A percentile compares a stretch with the other conserved stretches of the same genome.
Conservation (phyloP, 495 filamentous ascomycete genomes). For the Trichoderma virens region DNA sequence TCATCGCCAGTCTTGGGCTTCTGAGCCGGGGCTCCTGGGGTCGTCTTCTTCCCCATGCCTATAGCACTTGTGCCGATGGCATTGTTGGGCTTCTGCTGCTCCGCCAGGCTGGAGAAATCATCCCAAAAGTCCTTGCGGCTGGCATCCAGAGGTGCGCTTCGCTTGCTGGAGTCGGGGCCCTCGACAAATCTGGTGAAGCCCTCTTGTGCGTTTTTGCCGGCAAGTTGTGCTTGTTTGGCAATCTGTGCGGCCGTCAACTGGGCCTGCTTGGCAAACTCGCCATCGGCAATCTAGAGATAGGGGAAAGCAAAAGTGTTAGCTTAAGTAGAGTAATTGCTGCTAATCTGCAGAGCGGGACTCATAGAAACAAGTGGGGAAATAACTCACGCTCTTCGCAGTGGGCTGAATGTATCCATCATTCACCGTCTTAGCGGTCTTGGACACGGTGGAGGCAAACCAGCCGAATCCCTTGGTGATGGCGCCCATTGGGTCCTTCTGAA, state of each 20-base stretch:
- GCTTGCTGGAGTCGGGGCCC: conserved; percentile 29
- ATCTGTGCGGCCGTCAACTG: conserved; percentile 58
- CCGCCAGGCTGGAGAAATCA: conserved; percentile 50
- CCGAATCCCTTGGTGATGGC: conserved; percentile 88
- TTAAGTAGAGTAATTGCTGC: conserved; percentile 6
- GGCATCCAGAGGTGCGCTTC: conserved; percentile 37
- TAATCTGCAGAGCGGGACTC: background rate
- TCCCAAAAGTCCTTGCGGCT: conserved; percentile 91
- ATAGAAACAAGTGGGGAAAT: conserved; percentile 8
- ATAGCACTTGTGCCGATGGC: conserved; percentile 69
- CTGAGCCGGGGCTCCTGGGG: conserved; percentile 25
- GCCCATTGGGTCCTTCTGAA: conserved; percentile 84
- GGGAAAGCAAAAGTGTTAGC: conserved; percentile 4
- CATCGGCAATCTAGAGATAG: conserved; percentile 75
- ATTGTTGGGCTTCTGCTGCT: conserved; percentile 33
- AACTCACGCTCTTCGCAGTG: conserved; percentile 70
- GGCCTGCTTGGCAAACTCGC: conserved; percentile 82
- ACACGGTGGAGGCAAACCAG: conserved; percentile 82
- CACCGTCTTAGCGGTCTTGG: conserved; percentile 78
- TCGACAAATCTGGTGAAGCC: conserved; percentile 80
- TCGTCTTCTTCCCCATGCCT: conserved; percentile 54
- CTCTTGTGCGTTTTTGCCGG: conserved; percentile 64
- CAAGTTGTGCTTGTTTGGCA: conserved; percentile 50
- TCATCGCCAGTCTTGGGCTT: conserved; percentile 44
- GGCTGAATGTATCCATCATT: conserved; percentile 88